A percentile compares a stretch with the other conserved stretches of the same genome.
Conservation (phyloP, 2,329 filamentous ascomycete genomes). For the Talaromyces sp. region DNA sequence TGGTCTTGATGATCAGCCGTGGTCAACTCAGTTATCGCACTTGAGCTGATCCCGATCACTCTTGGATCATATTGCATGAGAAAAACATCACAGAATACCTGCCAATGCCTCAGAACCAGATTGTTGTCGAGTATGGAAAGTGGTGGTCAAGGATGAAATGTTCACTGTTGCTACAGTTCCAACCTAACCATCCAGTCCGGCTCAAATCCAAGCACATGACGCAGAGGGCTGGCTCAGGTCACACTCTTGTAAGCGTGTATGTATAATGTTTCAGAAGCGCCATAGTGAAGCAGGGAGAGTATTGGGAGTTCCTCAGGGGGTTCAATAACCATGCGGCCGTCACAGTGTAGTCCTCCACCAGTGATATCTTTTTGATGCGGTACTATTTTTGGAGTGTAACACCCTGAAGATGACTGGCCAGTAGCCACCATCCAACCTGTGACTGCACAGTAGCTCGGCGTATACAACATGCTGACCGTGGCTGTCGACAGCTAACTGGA, state of each 20-base stretch:
- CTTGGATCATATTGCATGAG: neutral
- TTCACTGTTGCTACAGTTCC: neutral
- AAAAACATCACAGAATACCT: neutral
- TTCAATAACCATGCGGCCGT: neutral
- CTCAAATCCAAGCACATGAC: neutral
- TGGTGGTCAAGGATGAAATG: neutral
- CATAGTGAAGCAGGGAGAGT: slow-evolving; percentile 9
- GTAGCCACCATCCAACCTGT: neutral
- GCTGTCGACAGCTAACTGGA: neutral
- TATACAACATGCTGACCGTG: neutral
- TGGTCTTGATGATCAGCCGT: neutral
- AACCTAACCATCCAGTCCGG: neutral
- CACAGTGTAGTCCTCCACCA: neutral
- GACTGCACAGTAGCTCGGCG: neutral
- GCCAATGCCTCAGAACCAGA: neutral
- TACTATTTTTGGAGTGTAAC: neutral
- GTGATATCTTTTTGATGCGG: neutral
- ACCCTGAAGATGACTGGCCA: neutral
- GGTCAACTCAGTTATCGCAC: neutral
- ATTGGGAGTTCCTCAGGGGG: slow-evolving; percentile 1
- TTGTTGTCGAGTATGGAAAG: neutral
- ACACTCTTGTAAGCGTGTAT: neutral
- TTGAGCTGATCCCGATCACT: neutral
- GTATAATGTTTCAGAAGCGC: slow-evolving; percentile 11
- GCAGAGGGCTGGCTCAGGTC: neutral